A percentile compares a stretch with the other conserved stretches of the same genome.
These are phyloP conservation scores for Boletus chippewaensis DNA, from an alignment of 1,284 basidiomycete species.

Conservation along the genomic window DNA sequence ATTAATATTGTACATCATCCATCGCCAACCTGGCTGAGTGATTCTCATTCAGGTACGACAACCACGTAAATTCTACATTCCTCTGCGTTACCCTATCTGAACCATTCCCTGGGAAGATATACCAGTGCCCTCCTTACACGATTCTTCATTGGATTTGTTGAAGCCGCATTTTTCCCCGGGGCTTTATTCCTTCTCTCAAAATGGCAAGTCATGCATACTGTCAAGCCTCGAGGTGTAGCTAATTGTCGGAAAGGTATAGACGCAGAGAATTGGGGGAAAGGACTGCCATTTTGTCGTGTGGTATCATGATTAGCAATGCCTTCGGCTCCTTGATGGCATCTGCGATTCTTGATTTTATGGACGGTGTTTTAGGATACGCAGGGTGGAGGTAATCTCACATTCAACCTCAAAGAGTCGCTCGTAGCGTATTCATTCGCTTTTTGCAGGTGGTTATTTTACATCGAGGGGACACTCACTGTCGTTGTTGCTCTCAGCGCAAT, in stretches of 20 bases:
- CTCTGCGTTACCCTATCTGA: slow-evolving; percentile 11
- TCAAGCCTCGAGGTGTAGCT: neutral
- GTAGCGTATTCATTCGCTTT: neutral
- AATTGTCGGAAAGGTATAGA: slow-evolving; percentile 40
- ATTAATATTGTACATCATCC: neutral
- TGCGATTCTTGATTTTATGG: slow-evolving; percentile 65
- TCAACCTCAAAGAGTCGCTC: neutral
- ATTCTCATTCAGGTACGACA: slow-evolving; percentile 9
- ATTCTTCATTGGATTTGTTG: slow-evolving; percentile 64
- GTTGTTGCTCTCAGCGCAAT: slow-evolving; percentile 54
- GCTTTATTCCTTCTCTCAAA: slow-evolving; percentile 40
- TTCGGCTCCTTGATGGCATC: slow-evolving; percentile 78
- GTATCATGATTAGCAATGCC: slow-evolving; percentile 74
- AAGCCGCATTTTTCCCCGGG: slow-evolving; percentile 77
- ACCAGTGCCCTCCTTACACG: slow-evolving; percentile 61
- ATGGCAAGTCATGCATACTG: slow-evolving; percentile 37
- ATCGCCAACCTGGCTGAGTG: neutral
- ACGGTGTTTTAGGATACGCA: slow-evolving; percentile 61
- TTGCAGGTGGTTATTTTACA: slow-evolving; percentile 59
- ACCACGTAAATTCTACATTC: slow-evolving; percentile 19
- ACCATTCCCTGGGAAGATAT: slow-evolving; percentile 42
- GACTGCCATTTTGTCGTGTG: slow-evolving; percentile 67
- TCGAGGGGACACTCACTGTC: slow-evolving; percentile 65
- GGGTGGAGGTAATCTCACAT: slow-evolving; percentile 54
- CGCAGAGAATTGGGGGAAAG: slow-evolving; percentile 63